phyloP scores from a whole-genome alignment of 208 protist genomes.

The Histomonas meleagridis region DNA sequence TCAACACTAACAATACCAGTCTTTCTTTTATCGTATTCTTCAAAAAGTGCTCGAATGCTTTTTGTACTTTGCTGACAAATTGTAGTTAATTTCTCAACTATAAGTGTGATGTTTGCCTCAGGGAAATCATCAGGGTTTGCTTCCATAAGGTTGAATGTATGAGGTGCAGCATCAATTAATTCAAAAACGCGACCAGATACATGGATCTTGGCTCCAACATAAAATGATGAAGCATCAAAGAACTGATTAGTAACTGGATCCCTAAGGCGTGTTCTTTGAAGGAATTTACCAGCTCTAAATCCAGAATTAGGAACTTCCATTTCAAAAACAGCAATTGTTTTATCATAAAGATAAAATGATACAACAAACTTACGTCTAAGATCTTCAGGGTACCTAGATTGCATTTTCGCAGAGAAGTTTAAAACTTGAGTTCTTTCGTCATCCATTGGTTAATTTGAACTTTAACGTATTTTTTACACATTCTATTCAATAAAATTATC shows the following conservation, averaged over 20 bases:
- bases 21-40: not conserved
- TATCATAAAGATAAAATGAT: slow-evolving; percentile 20
- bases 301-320: slow-evolving; percentile 14
- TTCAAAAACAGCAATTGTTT: slow-evolving; percentile 35
- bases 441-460: too few relatives aligned
- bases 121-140: slow-evolving; percentile 5
- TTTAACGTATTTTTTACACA: too few relatives aligned
- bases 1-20: not conserved
- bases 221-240: not conserved
- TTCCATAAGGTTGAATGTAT: slow-evolving; percentile 27
- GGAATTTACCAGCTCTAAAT: slow-evolving; percentile 26
- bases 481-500: too few relatives aligned
- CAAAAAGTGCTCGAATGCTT: slow-evolving; percentile 1
- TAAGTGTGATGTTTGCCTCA: not conserved
- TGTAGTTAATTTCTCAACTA: not conserved
- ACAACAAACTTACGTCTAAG: slow-evolving; percentile 14
- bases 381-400: slow-evolving; percentile 20
- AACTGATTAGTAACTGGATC: slow-evolving; percentile 25
- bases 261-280: not conserved
- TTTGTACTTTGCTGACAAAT: not conserved
- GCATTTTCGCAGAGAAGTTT: slow-evolving; percentile 18
- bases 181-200: not conserved
- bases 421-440: slow-evolving; percentile 31
- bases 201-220: slow-evolving; percentile 15
- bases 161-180: slow-evolving; percentile 3